Evolutionary conservation across 441 rosid species (phyloP), one percentile per base, ranked within the genome.

Genomic region (Gossypium lobatum): DNA sequence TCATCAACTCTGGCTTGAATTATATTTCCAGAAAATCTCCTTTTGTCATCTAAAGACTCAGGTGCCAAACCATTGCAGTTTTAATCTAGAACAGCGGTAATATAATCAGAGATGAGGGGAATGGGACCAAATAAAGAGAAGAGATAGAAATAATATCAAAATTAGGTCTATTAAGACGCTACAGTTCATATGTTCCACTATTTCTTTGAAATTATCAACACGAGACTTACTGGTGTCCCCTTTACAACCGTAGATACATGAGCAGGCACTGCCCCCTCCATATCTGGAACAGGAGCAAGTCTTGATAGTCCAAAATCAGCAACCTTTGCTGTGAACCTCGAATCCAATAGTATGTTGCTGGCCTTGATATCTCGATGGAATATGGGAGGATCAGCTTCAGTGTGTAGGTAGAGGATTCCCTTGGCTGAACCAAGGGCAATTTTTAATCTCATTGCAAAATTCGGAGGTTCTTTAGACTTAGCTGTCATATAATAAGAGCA

Each of bases 241-340:
- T 92, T 93, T 8, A 96, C 99, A 70, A 92, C 97, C 2, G 99
- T 96, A 61, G 99, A 96, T 26, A 93, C 93, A 78, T 96, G 98
- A 75, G 78, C 89, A 6, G 97, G 94, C 59, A 81, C 75, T 58
- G 65, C 60, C 61, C 97, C 97, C 81, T 93, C 95, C 68, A 85
- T 58, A 81, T 92, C 89, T 25, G 95, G 97, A 73, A 89, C 91
- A 6, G 98, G 98, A 20, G 99, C 99, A 14, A 96, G 95, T 76
- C 89, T 85, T 9, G 99, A 96, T 71, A 96, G 92, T 72, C 99
- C 99, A 75, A 96, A 96, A 86, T 96, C 98, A 34, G 99, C 97
- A 76, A 96, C 99, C 79, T 93, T 93, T 34, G 98, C 97, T 48
- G 73, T 84, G 78, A 81, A 89, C 75, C 78, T 91, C 6, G 88